A percentile compares a stretch with the other conserved stretches of the same genome.
These are phyloP conservation scores for Pseudoscleropodium purum DNA, from an alignment of 225 moss, liverwort and hornwort genomes.

Conservation along the genomic window DNA sequence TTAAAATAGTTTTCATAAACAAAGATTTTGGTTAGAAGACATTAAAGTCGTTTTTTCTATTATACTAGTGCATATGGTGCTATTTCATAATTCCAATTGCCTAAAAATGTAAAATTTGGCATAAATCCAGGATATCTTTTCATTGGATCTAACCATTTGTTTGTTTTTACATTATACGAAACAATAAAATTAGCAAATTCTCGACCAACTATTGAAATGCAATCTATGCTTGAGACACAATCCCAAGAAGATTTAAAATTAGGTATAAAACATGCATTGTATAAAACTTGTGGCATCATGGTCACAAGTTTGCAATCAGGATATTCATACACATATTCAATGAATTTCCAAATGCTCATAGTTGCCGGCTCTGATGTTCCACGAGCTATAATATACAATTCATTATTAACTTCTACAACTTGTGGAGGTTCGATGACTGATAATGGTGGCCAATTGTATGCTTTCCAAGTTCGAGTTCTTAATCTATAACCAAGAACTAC, in stretches of 20 bases:
- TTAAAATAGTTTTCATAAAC: neutral
- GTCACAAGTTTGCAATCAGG: constrained; percentile 32
- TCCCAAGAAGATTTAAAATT: constrained; percentile 20
- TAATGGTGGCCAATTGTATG: constrained; percentile 31
- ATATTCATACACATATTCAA: constrained; percentile 9
- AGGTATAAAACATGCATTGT: constrained; percentile 3
- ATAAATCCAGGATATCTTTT: constrained; percentile 34
- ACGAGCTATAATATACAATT: constrained; percentile 22
- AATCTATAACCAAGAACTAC: constrained; percentile 31
- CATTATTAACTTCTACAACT: constrained; percentile 32
- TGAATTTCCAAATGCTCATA: constrained; percentile 34
- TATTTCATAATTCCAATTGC: constrained; percentile 47
- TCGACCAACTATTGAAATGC: constrained; percentile 31
- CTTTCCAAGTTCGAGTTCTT: constrained; percentile 32
- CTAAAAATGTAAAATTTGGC: constrained; percentile 12
- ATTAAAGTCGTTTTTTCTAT: accelerated
- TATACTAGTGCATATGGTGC: constrained; percentile 24
- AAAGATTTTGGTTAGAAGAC: neutral
- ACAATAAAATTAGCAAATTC: constrained; percentile 20
- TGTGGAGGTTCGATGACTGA: constrained; percentile 14
- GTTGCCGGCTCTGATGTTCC: neutral
- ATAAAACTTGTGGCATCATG: constrained; percentile 41
- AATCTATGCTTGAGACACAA: constrained; percentile 39
- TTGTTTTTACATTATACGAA: constrained; percentile 21
- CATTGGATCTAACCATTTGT: constrained; percentile 36